Percentiles rank a stretch among this genome's conserved stretches.
phyloP scores from a whole-genome alignment of 192 early-diverging fungal genomes.

The Podila verticillata region DNA sequence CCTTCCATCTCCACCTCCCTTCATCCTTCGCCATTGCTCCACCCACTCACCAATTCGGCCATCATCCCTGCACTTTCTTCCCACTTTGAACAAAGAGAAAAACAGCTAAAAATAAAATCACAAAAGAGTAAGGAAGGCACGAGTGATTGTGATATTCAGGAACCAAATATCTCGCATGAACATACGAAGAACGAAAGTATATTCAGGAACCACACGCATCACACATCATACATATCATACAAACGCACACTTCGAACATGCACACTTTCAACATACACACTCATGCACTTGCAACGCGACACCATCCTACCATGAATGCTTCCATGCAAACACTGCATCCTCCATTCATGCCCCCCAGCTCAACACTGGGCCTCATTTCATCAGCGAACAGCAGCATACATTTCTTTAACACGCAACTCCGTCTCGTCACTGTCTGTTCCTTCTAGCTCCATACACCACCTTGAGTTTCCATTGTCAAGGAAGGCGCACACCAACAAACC shows the following conservation, averaged over 20 bases:
- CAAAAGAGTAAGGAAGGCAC: background rate
- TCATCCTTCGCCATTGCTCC: background rate
- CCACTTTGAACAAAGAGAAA: constrained; percentile 2
- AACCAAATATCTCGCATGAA: constrained; percentile 1
- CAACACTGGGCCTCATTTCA: no score
- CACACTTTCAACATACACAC: background rate
- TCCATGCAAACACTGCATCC: no score
- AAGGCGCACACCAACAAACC: background rate
- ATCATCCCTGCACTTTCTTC: background rate
- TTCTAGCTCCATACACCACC: background rate
- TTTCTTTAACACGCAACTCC: no score
- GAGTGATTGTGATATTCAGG: background rate
- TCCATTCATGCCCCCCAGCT: no score
- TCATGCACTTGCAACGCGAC: no score
- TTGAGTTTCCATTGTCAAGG: background rate
- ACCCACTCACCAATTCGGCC: background rate
- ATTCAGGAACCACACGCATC: background rate
- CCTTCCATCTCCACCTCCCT: background rate
- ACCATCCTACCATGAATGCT: no score
- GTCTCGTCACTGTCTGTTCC: background rate
- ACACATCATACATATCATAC: background rate
- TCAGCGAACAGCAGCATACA: no score
- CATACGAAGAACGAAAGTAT: background rate
- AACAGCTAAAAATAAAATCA: background rate
- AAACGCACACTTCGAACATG: background rate